Conservation (phyloP, 768 basidiomycete species). For the Mrakia hoshinonis region DNA sequence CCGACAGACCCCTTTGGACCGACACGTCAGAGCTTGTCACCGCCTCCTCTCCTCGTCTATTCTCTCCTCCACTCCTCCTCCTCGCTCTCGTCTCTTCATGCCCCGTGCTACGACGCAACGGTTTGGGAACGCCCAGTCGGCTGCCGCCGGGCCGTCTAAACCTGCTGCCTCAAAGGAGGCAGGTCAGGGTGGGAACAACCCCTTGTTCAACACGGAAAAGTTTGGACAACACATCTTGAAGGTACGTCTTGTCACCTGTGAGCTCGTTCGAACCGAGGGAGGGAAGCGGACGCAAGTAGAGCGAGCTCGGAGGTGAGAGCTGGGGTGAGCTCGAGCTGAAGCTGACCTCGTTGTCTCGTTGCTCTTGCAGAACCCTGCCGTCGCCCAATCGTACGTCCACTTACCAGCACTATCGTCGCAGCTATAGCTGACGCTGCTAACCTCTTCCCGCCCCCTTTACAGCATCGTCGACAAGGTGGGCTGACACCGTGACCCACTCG, state of each 20-base stretch:
- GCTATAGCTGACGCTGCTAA: background rate
- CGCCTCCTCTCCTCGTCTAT: background rate
- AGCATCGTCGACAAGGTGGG: slow-evolving; percentile 59
- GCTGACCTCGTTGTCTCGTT: slow-evolving; percentile 21
- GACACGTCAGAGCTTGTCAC: background rate
- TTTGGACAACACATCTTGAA: slow-evolving; percentile 98
- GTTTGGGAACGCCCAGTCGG: slow-evolving; percentile 49
- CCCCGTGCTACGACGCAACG: slow-evolving; percentile 69
- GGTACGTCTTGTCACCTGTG: slow-evolving; percentile 37
- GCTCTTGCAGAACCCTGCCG: slow-evolving; percentile 22
- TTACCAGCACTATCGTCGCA: background rate
- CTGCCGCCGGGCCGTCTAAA: slow-evolving; percentile 24
- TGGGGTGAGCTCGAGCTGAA: background rate
- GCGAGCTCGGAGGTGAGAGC: too few species aligned
- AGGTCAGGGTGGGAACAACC: slow-evolving; percentile 50
- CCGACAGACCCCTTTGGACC: background rate
- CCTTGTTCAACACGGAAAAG: slow-evolving; percentile 77
- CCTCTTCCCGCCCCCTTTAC: background rate
- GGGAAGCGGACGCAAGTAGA: background rate
- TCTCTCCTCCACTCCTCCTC: background rate
- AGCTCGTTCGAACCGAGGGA: background rate
- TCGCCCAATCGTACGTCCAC: slow-evolving; percentile 16
- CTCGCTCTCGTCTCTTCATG: slow-evolving; percentile 44
- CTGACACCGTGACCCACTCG: background rate
- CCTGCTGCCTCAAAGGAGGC: slow-evolving; percentile 18